Evolutionary conservation across 2,329 filamentous ascomycete species (phyloP).

Genomic region (Exophiala sp.): DNA sequence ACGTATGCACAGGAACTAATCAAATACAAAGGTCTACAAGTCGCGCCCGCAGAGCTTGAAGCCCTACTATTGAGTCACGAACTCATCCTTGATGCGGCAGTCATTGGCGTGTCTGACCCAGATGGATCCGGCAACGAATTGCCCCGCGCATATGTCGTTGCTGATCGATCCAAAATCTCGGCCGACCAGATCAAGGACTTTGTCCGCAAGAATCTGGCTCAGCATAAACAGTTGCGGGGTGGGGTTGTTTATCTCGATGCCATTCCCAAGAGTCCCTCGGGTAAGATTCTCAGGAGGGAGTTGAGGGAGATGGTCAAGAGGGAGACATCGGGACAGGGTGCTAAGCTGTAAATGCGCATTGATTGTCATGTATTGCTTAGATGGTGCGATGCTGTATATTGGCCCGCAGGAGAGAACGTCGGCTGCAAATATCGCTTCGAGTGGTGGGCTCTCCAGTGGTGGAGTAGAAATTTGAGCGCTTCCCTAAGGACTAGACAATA

Average conservation of each 20-base stretch:
- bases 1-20: conserved; percentile 47
- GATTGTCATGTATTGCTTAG: no score
- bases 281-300: conserved; percentile 37
- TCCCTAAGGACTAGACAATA: no score
- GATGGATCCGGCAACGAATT: conserved; percentile 37
- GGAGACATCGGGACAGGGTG: conserved; percentile 10
- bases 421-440: no score
- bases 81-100: conserved; percentile 43
- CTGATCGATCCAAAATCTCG: conserved; percentile 27
- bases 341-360: conserved; percentile 21
- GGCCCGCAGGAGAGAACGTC: no score
- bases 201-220: conserved; percentile 31
- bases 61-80: conserved; percentile 42
- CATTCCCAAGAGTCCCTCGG: conserved; percentile 39
- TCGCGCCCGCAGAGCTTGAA: conserved; percentile 50
- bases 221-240: conserved; percentile 36
- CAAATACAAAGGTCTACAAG: conserved; percentile 55
- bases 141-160: conserved; percentile 44
- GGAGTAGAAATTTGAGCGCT: no score
- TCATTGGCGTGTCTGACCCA: conserved; percentile 41
- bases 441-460: no score
- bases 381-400: no score
- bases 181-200: conserved; percentile 34
- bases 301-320: conserved; percentile 33
- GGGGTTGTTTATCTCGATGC: conserved; percentile 36